Base-by-base conservation (phyloP, 768 basidiomycete species). In the Russula ochroleuca region DNA sequence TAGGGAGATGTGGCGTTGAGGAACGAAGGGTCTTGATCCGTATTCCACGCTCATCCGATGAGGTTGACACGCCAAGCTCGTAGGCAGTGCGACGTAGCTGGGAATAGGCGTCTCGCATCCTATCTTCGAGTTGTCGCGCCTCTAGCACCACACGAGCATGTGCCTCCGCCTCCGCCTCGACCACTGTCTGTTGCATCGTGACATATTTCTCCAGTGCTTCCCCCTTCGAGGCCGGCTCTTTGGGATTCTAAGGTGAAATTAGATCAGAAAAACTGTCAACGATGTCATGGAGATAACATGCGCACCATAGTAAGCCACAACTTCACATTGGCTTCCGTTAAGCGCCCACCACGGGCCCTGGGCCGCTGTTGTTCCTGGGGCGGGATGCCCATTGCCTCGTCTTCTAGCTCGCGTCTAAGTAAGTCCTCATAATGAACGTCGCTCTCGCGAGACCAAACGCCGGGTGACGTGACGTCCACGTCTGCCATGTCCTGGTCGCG, bases 401-500 rank as follows among this genome's bases (percentile, higher is more conserved):
- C 90, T 55, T 90, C 88, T 38, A 78, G 76, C 69, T 95, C 94
- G 66, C 85, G 79, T 64, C 79, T 77, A 64, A 86, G 77, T 25
- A 95, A 77, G 45, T 98, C 95, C 43, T 91, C 84, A 61, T 82
- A 96, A 35, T 82, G 77, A 13, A 80, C 84, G 72, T 99, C 96
- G 71, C 92, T 94, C 66, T 88, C 88, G 43, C 97, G 81, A 0
- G 91, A 92, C 97, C 97, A 99, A 9, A 90, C 82, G 1, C 94
- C 92, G 11, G 87, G 85, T 33, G 86, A 84, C 3, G 86, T 83
- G 23, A 97, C 97, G 73, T 91, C 83, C 28, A 99, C 93, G 73
- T 97, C 95, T 10, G 88, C 92, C 90, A 99, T 93, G 73, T 99
- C 97, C 72, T 96, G 85, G 74, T 99, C 97, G 37, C 97, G 87